phyloP scores from a whole-genome alignment of 2,329 filamentous ascomycete genomes.

The Metarhizium humberi region DNA sequence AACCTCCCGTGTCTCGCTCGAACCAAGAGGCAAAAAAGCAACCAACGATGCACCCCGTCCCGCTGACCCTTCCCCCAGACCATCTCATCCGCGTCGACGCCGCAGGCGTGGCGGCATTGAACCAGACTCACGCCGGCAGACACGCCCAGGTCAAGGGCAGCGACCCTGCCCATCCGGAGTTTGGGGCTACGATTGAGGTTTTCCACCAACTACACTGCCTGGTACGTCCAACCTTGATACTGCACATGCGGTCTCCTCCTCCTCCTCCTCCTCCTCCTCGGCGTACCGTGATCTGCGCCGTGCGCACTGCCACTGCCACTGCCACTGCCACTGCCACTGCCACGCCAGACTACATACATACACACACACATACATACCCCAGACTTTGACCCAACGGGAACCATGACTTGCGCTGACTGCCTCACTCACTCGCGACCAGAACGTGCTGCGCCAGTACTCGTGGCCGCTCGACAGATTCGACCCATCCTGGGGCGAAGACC shows the following conservation, averaged over 20 bases:
- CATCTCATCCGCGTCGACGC: not conserved
- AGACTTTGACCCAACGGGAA: no score
- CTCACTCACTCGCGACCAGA: not conserved
- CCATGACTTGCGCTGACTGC: no score
- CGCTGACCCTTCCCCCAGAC: not conserved
- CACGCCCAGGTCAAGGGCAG: not conserved
- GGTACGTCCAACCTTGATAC: not conserved
- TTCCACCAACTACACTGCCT: slow-evolving; percentile 2
- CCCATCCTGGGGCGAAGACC: not conserved
- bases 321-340: no score
- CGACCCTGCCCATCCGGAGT: not conserved
- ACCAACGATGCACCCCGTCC: no score
- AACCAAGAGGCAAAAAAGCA: no score
- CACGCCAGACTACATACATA: no score
- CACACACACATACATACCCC: no score
- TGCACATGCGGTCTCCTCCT: no score
- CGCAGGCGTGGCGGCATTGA: not conserved
- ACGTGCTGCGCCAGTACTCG: not conserved
- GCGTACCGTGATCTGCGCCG: no score
- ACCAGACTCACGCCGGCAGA: not conserved
- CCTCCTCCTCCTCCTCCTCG: not conserved
- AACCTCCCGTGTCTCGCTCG: not conserved
- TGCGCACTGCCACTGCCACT: no score
- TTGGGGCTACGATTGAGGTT: not conserved
- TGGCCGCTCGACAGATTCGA: not conserved